Base-by-base conservation (phyloP, 257 asterid genomes). In the Fraxinus anomala region DNA sequence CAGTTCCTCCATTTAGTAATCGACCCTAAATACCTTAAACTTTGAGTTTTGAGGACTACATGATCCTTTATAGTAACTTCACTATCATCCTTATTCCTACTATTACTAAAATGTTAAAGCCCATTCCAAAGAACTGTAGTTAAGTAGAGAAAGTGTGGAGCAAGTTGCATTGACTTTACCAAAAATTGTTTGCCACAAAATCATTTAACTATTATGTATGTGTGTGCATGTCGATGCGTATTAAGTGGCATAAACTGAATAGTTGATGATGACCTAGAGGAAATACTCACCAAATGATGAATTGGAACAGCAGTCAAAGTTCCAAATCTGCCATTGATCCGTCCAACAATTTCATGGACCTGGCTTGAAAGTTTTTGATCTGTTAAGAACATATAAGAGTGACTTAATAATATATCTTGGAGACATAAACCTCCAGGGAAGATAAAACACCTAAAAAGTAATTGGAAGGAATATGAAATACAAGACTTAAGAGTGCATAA, bases 301-400 rank as follows among this genome's bases (percentile, higher is more conserved):
- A 95, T 93, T 56, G 99, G 99, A 78, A 95, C 99, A 65, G 96
- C 88, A 59, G 91, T 85, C 83, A 92, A 85, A 83, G 89, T 72
- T 84, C 99, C 99, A 80, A 95, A 95, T 89, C 97, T 91, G 54
- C 99, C 99, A 82, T 95, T 95, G 89, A 95, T 93, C 86, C 99
- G 93, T 61, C 98, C 99, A 85, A 95, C 99, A 83, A 95, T 93
- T 85, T 95, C 99, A 47, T 95, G 99, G 83, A 95, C 99, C 81
- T 95, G 98, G 91, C 99, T 93, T 5, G 99, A 90, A 82, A 95
- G 98, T 80, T 91, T 95, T 82, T 93, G 97, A 88, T 95, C 99
- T 96, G 79, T 77, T 56, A 80, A 85, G 78, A 76, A 66, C 71
- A 77, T 28, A 70, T 54, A 84, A 73, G 69, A 77, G 70, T 73